These are phyloP conservation scores for Mycosarcoma mackinlayi DNA, from an alignment of 1,284 basidiomycete genomes.

Conservation along the genomic window DNA sequence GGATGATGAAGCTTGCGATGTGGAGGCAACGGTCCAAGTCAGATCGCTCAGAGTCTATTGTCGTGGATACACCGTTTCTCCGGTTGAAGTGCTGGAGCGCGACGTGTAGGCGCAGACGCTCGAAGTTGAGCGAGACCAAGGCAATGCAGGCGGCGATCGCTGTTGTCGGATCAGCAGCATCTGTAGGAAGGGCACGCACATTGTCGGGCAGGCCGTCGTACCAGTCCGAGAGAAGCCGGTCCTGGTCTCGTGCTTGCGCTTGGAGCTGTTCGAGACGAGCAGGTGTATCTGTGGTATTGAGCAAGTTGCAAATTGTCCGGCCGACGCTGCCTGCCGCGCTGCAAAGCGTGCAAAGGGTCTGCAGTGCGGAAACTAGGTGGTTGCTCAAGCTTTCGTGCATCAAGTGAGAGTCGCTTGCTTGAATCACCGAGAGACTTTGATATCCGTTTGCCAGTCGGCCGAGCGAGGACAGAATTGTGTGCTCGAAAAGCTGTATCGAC, in stretches of 20 bases:
- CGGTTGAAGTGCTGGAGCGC: conserved; percentile 1
- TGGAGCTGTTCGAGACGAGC: background rate
- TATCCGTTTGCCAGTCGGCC: no score
- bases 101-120: conserved; percentile 10
- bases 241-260: background rate
- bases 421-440: no score
- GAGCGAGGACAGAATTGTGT: background rate
- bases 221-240: conserved; percentile 5
- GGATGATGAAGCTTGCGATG: background rate
- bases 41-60: background rate
- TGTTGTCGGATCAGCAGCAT: background rate
- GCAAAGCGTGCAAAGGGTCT: conserved; percentile 1
- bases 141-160: conserved; percentile 8
- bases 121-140: conserved; percentile 7
- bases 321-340: background rate
- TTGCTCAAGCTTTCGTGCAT: no score
- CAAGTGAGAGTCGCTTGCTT: no score
- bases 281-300: background rate
- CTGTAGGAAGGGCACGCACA: background rate
- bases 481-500: conserved; percentile 5
- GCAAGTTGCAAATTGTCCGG: background rate
- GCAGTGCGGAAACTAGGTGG: background rate
- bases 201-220: conserved; percentile 5
- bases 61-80: background rate
- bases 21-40: conserved; percentile 3